Evolutionary conservation across 345 rosid genomes (phyloP).

Genomic region (Melastoma malabathricum): DNA sequence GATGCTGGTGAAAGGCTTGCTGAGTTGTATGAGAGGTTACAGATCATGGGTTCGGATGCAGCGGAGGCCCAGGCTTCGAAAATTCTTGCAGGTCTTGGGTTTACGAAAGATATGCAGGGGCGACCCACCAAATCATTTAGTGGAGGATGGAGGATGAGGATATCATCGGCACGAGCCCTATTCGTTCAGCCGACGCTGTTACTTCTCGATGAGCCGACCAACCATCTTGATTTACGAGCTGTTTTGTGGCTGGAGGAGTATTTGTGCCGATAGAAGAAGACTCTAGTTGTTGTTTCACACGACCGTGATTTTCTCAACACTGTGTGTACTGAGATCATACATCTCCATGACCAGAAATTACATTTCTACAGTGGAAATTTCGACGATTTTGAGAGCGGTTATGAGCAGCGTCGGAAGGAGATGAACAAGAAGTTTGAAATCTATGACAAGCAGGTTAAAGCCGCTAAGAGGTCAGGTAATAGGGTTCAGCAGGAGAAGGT

Average conservation of each 20-base stretch:
- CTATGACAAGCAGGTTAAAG: slow-evolving; percentile 69
- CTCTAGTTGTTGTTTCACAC: slow-evolving; percentile 87
- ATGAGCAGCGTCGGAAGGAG: slow-evolving; percentile 88
- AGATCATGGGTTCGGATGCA: slow-evolving; percentile 83
- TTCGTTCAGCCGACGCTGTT: slow-evolving; percentile 89
- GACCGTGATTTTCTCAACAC: slow-evolving; percentile 86
- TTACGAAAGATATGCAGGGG: slow-evolving; percentile 79
- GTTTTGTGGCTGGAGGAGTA: slow-evolving; percentile 95
- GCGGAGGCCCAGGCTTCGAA: slow-evolving; percentile 93
- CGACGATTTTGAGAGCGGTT: slow-evolving; percentile 69
- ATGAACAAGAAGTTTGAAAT: slow-evolving; percentile 69
- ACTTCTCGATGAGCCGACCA: slow-evolving; percentile 89
- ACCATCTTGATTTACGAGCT: slow-evolving; percentile 92
- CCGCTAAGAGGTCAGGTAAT: slow-evolving; percentile 75
- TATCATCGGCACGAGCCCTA: slow-evolving; percentile 87
- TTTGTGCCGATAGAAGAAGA: slow-evolving; percentile 83
- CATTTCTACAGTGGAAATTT: slow-evolving; percentile 81
- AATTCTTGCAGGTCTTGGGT: slow-evolving; percentile 93
- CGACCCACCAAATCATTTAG: slow-evolving; percentile 75
- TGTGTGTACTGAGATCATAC: slow-evolving; percentile 81
- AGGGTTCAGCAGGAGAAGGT: slow-evolving; percentile 82
- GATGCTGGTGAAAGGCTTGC: slow-evolving; percentile 71
- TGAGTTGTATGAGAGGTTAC: slow-evolving; percentile 72
- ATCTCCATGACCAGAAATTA: slow-evolving; percentile 77
- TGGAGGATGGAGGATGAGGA: slow-evolving; percentile 99